A percentile compares a stretch with the other conserved stretches of the same genome.
Evolutionary conservation across 495 filamentous ascomycete species (phyloP).

Genomic region (Trichoderma reesei): DNA sequence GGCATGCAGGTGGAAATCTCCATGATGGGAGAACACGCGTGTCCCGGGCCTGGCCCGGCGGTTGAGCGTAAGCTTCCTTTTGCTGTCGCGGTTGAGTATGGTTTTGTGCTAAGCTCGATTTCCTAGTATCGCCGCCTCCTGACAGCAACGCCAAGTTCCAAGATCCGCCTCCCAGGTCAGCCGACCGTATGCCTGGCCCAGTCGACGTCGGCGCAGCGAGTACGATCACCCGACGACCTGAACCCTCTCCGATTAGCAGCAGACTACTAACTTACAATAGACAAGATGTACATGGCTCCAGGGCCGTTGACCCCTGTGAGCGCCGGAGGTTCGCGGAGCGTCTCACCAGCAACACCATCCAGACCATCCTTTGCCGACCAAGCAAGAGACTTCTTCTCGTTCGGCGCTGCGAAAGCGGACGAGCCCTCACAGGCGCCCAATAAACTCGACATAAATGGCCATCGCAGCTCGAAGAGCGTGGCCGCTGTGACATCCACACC

Average conservation of each 20-base stretch:
- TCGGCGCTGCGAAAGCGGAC: constrained; percentile 25
- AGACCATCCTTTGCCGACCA: constrained; percentile 27
- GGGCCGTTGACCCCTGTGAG: constrained; percentile 54
- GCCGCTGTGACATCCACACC: background rate
- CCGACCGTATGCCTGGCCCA: constrained; percentile 29
- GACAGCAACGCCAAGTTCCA: constrained; percentile 28
- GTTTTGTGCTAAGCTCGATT: background rate
- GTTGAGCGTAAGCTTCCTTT: constrained; percentile 27
- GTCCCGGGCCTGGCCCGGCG: constrained; percentile 28
- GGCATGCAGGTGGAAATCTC: constrained; percentile 78
- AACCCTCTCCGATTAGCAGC: background rate
- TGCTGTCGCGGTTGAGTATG: background rate
- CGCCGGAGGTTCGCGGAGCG: constrained; percentile 44
- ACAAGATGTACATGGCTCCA: constrained; percentile 49
- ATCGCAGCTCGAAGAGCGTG: constrained; percentile 25
- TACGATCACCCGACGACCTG: constrained; percentile 19
- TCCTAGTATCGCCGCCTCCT: constrained; percentile 22
- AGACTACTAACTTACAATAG: constrained; percentile 26
- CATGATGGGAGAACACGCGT: constrained; percentile 85
- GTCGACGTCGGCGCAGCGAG: constrained; percentile 50
- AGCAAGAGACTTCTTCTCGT: constrained; percentile 30
- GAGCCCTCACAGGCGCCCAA: constrained; percentile 19
- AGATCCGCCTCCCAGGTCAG: constrained; percentile 12
- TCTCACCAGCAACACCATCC: constrained; percentile 46
- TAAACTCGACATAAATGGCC: constrained; percentile 30